Base-by-base conservation (phyloP, 495 filamentous ascomycete genomes). In the Choiromyces venosus region DNA sequence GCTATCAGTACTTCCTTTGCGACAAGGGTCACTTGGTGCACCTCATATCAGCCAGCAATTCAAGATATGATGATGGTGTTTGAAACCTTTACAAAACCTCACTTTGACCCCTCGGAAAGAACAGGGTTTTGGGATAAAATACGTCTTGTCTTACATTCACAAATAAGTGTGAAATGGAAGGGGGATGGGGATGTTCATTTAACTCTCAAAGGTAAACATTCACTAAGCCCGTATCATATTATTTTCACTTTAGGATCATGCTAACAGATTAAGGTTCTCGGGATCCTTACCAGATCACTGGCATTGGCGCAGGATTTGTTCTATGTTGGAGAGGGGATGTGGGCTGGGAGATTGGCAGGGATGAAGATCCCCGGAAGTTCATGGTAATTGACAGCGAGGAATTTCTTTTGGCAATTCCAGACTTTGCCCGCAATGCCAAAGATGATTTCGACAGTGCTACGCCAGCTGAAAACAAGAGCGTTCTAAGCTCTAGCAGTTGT, bases 21-120 rank as follows among this genome's bases (percentile, higher is more conserved):
- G 12, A 99, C 95, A 10, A 89, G 91, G 71, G 94, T 98, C 68
- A 97, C 93, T 39, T 99, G 95, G 95, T 93, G 94, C 52, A 92
- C 93, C 71, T 97, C 95, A 0, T 98, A 98, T 80, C 95, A 99
- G 75, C 95, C 95, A 37, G 96, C 94, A 16, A 97, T 99, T 70
- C 95, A 99, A 82, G 95, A 99, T 79, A 97, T 97, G 92, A 99
- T 99, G 95, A 97, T 98, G 89, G 93, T 96, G 36, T 92, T 99
- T 72, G 95, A 99, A 84, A 91, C 91, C 0, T 97, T 99, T 83
- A 97, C 94, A 14, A 99, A 98, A 77, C 92, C 93, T 6, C 93
- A 96, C 76, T 85, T 97, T 52, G 95, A 98, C 83, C 91, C 92
- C 7, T 97, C 94, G 0, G 95, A 99, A 56, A 88, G 92, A 64